phyloP scores from a whole-genome alignment of 2,329 filamentous ascomycete genomes.

The Aspergillus sp. region DNA sequence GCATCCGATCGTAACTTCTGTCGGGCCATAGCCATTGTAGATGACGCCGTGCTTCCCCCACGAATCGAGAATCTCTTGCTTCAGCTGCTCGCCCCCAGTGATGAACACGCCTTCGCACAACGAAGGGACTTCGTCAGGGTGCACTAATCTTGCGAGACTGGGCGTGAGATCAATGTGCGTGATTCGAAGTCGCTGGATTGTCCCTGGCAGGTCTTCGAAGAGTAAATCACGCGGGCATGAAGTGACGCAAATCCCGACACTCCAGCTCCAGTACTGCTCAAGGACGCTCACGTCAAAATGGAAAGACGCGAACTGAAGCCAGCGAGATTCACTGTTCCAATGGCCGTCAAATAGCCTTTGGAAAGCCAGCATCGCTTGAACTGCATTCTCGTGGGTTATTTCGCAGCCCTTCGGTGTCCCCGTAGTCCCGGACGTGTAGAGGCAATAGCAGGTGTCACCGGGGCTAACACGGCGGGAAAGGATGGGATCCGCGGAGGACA shows the following conservation, averaged over 20 bases:
- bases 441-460: constrained; percentile 17
- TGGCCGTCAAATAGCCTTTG: constrained; percentile 64
- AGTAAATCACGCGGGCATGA: constrained; percentile 67
- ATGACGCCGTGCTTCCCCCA: constrained; percentile 18
- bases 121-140: constrained; percentile 70
- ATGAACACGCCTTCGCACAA: constrained; percentile 70
- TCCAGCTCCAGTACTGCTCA: constrained; percentile 95
- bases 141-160: constrained; percentile 66
- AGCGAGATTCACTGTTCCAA: constrained; percentile 65
- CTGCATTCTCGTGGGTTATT: constrained; percentile 77
- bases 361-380: constrained; percentile 84
- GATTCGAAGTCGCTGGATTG: constrained; percentile 62
- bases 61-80: constrained; percentile 22
- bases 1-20: constrained; percentile 27
- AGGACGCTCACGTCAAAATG: constrained; percentile 87
- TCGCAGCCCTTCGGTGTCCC: constrained; percentile 81
- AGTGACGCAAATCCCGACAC: constrained; percentile 74
- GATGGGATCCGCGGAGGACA: constrained; percentile 26
- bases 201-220: constrained; percentile 67
- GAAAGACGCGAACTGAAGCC: constrained; percentile 92
- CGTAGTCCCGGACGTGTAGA: constrained; percentile 62
- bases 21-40: constrained; percentile 27
- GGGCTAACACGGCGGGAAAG: constrained; percentile 31
- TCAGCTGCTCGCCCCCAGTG: constrained; percentile 29
- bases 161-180: constrained; percentile 91